A percentile compares a stretch with the other conserved stretches of the same genome.
phyloP scores from a whole-genome alignment of 768 basidiomycete species.

The Russula olivacea region DNA sequence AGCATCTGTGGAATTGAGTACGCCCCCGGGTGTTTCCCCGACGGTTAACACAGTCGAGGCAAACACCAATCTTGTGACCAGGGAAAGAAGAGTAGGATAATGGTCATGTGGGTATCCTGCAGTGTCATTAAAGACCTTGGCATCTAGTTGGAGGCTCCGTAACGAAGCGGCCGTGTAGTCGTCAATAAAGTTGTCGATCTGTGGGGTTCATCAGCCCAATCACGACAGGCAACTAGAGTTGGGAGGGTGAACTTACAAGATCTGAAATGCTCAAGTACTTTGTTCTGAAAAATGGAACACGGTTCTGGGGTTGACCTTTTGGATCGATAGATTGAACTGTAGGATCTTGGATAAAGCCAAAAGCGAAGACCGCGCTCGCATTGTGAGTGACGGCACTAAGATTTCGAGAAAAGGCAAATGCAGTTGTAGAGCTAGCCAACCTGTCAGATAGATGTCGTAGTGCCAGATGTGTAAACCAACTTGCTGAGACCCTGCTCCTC shows the following conservation, averaged over 20 bases:
- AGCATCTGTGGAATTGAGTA: constrained; percentile 11
- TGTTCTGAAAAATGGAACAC: constrained; percentile 11
- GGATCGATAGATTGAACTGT: constrained; percentile 10
- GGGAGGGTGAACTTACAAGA: constrained; percentile 1
- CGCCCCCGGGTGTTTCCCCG: constrained; percentile 8
- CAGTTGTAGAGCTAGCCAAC: not conserved
- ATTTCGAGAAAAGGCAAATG: constrained; percentile 11
- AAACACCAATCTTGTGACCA: constrained; percentile 10
- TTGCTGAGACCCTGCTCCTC: not conserved
- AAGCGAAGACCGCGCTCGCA: not conserved
- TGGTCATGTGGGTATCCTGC: not conserved
- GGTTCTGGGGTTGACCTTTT: constrained; percentile 1
- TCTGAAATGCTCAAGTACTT: not conserved
- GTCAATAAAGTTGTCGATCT: constrained; percentile 13
- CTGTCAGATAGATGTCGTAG: not conserved
- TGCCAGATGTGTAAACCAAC: not conserved
- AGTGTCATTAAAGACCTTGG: not conserved
- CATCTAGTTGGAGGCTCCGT: constrained; percentile 15
- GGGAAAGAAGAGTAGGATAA: constrained; percentile 9
- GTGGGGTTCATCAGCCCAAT: not conserved
- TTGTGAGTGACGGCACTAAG: constrained; percentile 1
- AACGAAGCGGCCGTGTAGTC: constrained; percentile 9
- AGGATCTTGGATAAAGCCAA: constrained; percentile 19
- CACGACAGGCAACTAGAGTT: not conserved
- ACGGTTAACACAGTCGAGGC: constrained; percentile 20